phyloP scores from a whole-genome alignment of 495 filamentous ascomycete species.

The Trichoderma orchidacearum region DNA sequence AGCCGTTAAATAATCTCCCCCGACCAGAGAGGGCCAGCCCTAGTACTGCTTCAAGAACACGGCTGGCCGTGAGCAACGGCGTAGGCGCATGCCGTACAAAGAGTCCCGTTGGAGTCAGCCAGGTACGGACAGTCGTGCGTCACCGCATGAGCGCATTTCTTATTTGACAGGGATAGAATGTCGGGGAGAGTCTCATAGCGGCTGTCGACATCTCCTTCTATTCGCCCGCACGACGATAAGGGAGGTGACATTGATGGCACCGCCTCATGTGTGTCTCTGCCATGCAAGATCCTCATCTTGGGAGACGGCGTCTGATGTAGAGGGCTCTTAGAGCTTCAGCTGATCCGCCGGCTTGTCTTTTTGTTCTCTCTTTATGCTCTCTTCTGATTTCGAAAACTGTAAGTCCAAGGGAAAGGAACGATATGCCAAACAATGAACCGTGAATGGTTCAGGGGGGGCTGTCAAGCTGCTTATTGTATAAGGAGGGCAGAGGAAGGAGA shows the following conservation, averaged over 20 bases:
- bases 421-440: too few species aligned
- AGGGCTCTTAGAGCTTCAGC: neutral
- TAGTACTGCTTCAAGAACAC: neutral
- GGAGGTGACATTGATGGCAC: neutral
- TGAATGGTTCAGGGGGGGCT: too few species aligned
- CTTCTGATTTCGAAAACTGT: too few species aligned
- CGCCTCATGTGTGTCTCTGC: neutral
- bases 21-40: neutral
- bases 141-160: neutral
- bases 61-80: neutral
- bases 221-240: neutral
- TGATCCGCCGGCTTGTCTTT: neutral
- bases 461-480: neutral
- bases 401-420: neutral
- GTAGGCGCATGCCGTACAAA: neutral
- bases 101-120: neutral
- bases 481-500: neutral
- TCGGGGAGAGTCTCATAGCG: neutral
- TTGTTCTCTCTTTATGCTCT: too few species aligned
- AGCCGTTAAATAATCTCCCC: neutral
- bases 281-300: neutral
- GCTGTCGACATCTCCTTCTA: neutral
- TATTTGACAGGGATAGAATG: neutral
- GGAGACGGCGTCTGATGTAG: neutral
- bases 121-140: neutral